Conservation (phyloP, 2,329 filamentous ascomycete species). For the Fusarium phyllophilum region DNA sequence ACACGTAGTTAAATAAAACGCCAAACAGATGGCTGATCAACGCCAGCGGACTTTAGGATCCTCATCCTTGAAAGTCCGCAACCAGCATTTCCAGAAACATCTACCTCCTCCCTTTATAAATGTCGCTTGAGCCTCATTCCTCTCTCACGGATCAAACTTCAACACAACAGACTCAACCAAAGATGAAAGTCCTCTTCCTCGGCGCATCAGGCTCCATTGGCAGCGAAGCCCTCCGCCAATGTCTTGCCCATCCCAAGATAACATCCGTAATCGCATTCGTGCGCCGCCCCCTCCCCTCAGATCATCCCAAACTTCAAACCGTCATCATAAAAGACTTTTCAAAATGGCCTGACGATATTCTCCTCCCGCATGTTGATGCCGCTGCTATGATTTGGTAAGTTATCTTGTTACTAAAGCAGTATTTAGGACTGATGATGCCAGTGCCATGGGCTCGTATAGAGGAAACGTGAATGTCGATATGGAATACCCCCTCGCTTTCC, state of each 20-base stretch:
- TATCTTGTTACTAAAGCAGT: rapidly evolving
- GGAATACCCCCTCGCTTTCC: slow-evolving; percentile 36
- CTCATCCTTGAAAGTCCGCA: neutral
- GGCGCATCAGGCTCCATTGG: slow-evolving; percentile 51
- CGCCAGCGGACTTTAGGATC: neutral
- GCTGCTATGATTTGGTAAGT: slow-evolving; percentile 40
- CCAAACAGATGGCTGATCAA: neutral
- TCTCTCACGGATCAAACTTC: rapidly evolving
- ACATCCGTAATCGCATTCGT: slow-evolving; percentile 47
- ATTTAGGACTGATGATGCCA: neutral
- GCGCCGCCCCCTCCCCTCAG: slow-evolving; percentile 43
- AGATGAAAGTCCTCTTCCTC: slow-evolving; percentile 51
- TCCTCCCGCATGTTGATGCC: slow-evolving; percentile 28
- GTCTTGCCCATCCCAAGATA: slow-evolving; percentile 46
- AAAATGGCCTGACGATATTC: slow-evolving; percentile 26
- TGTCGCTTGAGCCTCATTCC: neutral
- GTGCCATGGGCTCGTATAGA: slow-evolving; percentile 38
- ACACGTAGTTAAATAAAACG: rapidly evolving
- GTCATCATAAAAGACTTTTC: slow-evolving; percentile 36
- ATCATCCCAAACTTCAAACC: slow-evolving; percentile 21
- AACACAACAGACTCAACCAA: rapidly evolving
- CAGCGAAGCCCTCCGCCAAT: slow-evolving; percentile 46
- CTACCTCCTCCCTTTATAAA: neutral
- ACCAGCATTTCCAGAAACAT: neutral
- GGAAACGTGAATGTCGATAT: slow-evolving; percentile 31